Percentiles rank a stretch among this genome's conserved stretches.
These are phyloP conservation scores for Penicillium occitanis DNA, from an alignment of 2,329 filamentous ascomycete genomes.

Conservation along the genomic window DNA sequence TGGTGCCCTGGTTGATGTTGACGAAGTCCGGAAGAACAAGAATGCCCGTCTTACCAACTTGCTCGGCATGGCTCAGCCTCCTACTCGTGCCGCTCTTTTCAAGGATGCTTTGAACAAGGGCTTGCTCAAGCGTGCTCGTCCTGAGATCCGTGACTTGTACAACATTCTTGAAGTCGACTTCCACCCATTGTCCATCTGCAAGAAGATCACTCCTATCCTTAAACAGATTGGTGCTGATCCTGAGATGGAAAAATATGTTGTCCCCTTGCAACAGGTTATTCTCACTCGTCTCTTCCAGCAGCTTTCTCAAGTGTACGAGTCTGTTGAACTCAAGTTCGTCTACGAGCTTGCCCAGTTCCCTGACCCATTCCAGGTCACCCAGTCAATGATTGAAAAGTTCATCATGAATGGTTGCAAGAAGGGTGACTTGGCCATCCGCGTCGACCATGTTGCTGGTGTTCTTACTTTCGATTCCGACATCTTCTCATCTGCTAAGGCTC, in stretches of 20 bases:
- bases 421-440: constrained; percentile 91
- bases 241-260: constrained; percentile 96
- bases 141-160: constrained; percentile 95
- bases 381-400: constrained; percentile 96
- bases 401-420: constrained; percentile 99
- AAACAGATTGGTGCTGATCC: constrained; percentile 88
- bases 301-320: constrained; percentile 97
- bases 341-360: constrained; percentile 93
- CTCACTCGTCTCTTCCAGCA: constrained; percentile 98
- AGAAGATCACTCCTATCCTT: constrained; percentile 97
- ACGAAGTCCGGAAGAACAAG: constrained; percentile 97
- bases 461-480: constrained; percentile 98
- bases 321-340: constrained; percentile 90
- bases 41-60: constrained; percentile 96
- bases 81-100: constrained; percentile 87
- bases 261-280: constrained; percentile 96
- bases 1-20: constrained; percentile 92
- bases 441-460: constrained; percentile 92
- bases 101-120: constrained; percentile 95
- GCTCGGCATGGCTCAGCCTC: constrained; percentile 85
- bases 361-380: constrained; percentile 89
- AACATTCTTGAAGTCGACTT: constrained; percentile 99
- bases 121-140: constrained; percentile 84
- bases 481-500: constrained; percentile 93
- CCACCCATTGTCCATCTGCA: constrained; percentile 96